Conservation (phyloP, 805 yeast genomes). For the Wickerhamiella azymoides region DNA sequence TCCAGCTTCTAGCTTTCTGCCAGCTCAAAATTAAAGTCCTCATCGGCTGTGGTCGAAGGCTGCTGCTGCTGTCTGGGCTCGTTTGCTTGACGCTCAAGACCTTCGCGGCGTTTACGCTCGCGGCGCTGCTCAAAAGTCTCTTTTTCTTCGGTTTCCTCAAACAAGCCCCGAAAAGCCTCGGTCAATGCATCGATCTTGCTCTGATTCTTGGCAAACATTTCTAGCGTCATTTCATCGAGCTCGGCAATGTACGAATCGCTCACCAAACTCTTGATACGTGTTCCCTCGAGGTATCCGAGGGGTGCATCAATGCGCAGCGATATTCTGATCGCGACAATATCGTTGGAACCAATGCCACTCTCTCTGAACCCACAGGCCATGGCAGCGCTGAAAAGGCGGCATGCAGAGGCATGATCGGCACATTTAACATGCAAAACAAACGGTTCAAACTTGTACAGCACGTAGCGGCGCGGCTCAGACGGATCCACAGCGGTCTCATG, state of each 20-base stretch:
- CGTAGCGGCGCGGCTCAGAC: slow-evolving; percentile 33
- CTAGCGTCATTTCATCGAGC: slow-evolving; percentile 41
- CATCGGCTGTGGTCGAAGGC: too few relatives aligned
- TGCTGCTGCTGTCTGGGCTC: background rate
- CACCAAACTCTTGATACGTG: slow-evolving; percentile 33
- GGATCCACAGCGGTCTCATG: slow-evolving; percentile 9
- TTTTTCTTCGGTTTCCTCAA: slow-evolving; percentile 19
- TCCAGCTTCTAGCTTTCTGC: too few relatives aligned
- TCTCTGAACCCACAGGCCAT: slow-evolving; percentile 81
- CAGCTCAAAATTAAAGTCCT: too few relatives aligned
- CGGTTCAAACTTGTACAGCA: slow-evolving; percentile 73
- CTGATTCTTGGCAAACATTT: slow-evolving; percentile 53
- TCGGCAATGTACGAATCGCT: slow-evolving; percentile 36
- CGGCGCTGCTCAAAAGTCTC: slow-evolving; percentile 49
- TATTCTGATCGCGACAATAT: slow-evolving; percentile 62
- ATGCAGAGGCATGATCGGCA: slow-evolving; percentile 44
- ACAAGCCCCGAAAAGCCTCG: slow-evolving; percentile 12
- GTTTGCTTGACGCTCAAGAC: slow-evolving; percentile 2
- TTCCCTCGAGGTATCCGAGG: slow-evolving; percentile 40
- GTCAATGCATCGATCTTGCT: slow-evolving; percentile 38
- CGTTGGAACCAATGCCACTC: slow-evolving; percentile 69
- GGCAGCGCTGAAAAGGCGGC: slow-evolving; percentile 50
- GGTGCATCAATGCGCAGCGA: slow-evolving; percentile 67
- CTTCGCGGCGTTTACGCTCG: slow-evolving; percentile 40
- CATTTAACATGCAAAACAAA: slow-evolving; percentile 75